phyloP scores from a whole-genome alignment of 805 yeast species.

The Candida andamanensis region DNA sequence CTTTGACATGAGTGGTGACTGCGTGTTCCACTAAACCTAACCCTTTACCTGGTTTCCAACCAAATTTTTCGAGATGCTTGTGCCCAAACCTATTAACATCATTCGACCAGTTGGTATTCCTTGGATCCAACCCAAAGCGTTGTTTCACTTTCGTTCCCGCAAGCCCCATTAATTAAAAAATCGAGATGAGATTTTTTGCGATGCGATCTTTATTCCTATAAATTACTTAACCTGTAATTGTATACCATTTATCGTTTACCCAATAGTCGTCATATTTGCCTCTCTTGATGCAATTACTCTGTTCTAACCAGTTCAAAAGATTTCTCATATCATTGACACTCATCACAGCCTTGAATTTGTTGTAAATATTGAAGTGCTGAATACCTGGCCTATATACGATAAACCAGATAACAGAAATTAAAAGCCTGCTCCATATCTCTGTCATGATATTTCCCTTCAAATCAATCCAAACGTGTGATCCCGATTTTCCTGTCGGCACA shows the following conservation, averaged over 20 bases:
- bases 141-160: conserved; percentile 79
- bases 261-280: conserved; percentile 38
- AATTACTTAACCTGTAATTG: conserved; percentile 24
- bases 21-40: conserved; percentile 68
- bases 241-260: conserved; percentile 44
- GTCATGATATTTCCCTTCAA: conserved; percentile 55
- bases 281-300: conserved; percentile 29
- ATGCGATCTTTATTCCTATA: too few relatives aligned
- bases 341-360: conserved; percentile 24
- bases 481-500: conserved; percentile 57
- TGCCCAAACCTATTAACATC: conserved; percentile 83
- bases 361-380: conserved; percentile 16
- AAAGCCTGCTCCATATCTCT: conserved; percentile 54
- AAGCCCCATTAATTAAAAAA: conserved; percentile 54
- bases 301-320: conserved; percentile 36
- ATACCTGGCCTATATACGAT: conserved; percentile 36
- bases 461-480: conserved; percentile 70
- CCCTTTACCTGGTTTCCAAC: conserved; percentile 93
- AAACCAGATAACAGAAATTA: conserved; percentile 39
- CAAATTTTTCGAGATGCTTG: conserved; percentile 70
- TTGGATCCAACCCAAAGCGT: conserved; percentile 85
- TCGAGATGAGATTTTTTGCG: conserved; percentile 9
- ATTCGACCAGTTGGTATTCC: conserved; percentile 93
- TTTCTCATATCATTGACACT: conserved; percentile 22
- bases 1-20: conserved; percentile 77